Conservation (phyloP, 257 asterid genomes). For the Scutellaria galericulata region DNA sequence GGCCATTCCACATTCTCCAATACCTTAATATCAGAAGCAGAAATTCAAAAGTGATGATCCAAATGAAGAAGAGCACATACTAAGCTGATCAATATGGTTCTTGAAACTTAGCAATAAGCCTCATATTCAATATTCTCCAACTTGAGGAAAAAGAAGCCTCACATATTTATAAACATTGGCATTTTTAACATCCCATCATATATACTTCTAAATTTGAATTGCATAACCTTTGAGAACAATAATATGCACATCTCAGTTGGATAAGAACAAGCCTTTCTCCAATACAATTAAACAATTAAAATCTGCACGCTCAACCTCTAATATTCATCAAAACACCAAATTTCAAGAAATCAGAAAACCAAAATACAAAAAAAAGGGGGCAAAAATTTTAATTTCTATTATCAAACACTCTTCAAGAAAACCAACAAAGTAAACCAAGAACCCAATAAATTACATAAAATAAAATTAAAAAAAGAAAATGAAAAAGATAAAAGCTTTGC, state of each 20-base stretch:
- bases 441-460: background rate
- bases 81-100: background rate
- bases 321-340: background rate
- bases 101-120: background rate
- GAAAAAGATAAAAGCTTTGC: background rate
- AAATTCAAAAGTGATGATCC: background rate
- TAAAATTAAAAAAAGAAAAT: background rate
- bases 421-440: background rate
- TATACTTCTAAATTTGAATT: background rate
- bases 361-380: background rate
- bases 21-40: conserved; percentile 52
- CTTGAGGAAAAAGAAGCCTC: background rate
- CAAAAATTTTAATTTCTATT: background rate
- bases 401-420: too few relatives aligned
- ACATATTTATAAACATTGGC: too few relatives aligned
- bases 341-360: conserved; percentile 19
- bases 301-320: background rate
- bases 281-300: background rate
- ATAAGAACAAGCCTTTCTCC: background rate
- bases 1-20: conserved; percentile 95
- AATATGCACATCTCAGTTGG: background rate
- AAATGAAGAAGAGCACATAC: background rate
- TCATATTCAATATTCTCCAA: background rate
- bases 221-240: background rate
- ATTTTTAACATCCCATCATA: background rate